Percentiles rank a stretch among this genome's conserved stretches.
Conservation (phyloP, 2,329 filamentous ascomycete genomes). For the Hymenoscyphus salicellus region DNA sequence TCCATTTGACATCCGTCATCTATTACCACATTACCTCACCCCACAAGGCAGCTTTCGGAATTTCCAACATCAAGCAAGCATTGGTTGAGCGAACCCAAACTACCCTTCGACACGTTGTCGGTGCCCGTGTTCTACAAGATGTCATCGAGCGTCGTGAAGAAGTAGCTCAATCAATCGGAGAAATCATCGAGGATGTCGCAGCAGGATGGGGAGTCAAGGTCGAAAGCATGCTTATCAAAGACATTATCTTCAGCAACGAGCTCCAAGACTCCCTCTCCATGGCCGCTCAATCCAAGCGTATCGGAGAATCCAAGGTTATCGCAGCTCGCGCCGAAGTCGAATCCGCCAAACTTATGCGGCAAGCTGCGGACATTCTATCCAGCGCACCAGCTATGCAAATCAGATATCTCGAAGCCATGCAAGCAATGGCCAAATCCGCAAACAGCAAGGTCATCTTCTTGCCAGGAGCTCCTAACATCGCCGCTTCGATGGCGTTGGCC, state of each 20-base stretch:
- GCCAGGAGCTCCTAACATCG: slow-evolving; percentile 57
- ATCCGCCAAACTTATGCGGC: slow-evolving; percentile 86
- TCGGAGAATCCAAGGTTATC: slow-evolving; percentile 97
- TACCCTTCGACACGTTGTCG: slow-evolving; percentile 92
- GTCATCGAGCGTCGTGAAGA: slow-evolving; percentile 98
- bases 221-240: slow-evolving; percentile 98
- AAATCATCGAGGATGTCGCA: slow-evolving; percentile 96
- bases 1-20: slow-evolving; percentile 92
- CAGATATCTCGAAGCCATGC: slow-evolving; percentile 96
- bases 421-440: slow-evolving; percentile 92
- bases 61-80: slow-evolving; percentile 91
- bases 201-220: slow-evolving; percentile 92
- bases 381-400: slow-evolving; percentile 97
- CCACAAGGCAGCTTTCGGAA: slow-evolving; percentile 96
- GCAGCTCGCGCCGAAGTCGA: slow-evolving; percentile 96
- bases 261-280: slow-evolving; percentile 95
- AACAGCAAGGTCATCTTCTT: slow-evolving; percentile 87
- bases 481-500: slow-evolving; percentile 52
- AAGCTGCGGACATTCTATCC: slow-evolving; percentile 89
- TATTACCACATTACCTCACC: slow-evolving; percentile 97
- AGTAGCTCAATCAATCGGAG: slow-evolving; percentile 88
- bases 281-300: slow-evolving; percentile 97
- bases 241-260: slow-evolving; percentile 95
- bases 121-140: slow-evolving; percentile 91
- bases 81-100: slow-evolving; percentile 97